Percentiles rank a stretch among this genome's conserved stretches.
Conservation (phyloP, 257 asterid species). For the Jacaranda mimosifolia region DNA sequence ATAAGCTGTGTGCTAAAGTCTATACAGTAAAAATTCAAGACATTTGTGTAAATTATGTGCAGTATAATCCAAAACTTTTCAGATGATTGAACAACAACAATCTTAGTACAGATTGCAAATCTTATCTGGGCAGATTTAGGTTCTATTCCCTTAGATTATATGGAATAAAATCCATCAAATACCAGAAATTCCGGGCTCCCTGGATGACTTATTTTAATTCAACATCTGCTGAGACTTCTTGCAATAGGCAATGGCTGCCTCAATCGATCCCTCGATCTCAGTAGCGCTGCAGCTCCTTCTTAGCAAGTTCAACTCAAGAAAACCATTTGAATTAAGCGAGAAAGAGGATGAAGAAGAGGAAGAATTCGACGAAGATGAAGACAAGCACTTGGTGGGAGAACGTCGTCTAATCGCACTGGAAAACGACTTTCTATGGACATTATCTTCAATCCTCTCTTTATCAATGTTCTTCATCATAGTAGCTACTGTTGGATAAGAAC, state of each 20-base stretch:
- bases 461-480: conserved; percentile 48
- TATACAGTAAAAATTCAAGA: conserved; percentile 21
- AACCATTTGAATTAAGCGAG: conserved; percentile 57
- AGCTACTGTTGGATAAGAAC: conserved; percentile 52
- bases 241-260: conserved; percentile 95
- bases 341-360: conserved; percentile 72
- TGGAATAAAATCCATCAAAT: conserved; percentile 33
- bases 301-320: conserved; percentile 46
- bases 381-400: conserved; percentile 60
- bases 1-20: conserved; percentile 9
- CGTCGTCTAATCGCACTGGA: conserved; percentile 75
- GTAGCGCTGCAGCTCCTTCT: conserved; percentile 75
- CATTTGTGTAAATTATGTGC: conserved; percentile 20
- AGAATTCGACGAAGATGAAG: conserved; percentile 60
- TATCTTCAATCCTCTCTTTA: conserved; percentile 40
- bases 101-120: neutral
- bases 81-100: conserved; percentile 5
- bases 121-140: neutral
- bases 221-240: conserved; percentile 62
- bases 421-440: conserved; percentile 69
- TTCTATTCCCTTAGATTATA: neutral
- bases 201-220: conserved; percentile 22
- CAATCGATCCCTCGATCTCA: conserved; percentile 73
- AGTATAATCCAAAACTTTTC: conserved; percentile 13
- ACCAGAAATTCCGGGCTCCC: neutral